Conservation (phyloP, 192 early-diverging fungal genomes). For the Chytriomyces sp. region DNA sequence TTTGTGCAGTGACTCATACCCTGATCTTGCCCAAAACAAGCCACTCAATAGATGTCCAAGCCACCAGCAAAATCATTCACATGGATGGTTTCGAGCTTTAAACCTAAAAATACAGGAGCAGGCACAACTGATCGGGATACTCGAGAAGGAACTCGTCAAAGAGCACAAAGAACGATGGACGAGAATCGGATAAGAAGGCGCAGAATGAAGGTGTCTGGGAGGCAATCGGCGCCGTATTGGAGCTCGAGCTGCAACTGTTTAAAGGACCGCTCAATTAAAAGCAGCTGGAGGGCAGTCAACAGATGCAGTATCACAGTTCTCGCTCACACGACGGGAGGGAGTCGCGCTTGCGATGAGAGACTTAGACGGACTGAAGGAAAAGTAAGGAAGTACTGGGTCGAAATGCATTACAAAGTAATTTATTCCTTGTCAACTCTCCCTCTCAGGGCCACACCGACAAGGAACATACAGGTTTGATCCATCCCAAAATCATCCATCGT, state of each 20-base stretch:
- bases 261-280: conserved; percentile 5
- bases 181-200: background rate
- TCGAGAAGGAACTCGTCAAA: conserved; percentile 8
- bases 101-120: conserved; percentile 11
- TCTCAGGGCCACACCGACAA: too few species aligned
- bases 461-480: background rate
- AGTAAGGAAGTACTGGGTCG: too few species aligned
- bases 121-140: background rate
- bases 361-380: background rate
- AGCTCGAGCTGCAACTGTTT: conserved; percentile 2
- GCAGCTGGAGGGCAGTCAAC: conserved; percentile 8
- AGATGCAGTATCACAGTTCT: background rate
- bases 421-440: background rate
- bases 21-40: too few species aligned
- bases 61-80: too few species aligned
- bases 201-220: background rate
- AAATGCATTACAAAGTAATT: background rate
- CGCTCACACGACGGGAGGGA: background rate
- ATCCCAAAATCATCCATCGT: background rate
- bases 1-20: too few species aligned
- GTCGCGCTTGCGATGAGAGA: background rate
- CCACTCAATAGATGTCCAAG: too few species aligned
- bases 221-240: too few species aligned
- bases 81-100: conserved; percentile 17
- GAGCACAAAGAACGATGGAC: background rate